Conservation (phyloP, 345 rosid genomes). For the Rhodamnia argentea region DNA sequence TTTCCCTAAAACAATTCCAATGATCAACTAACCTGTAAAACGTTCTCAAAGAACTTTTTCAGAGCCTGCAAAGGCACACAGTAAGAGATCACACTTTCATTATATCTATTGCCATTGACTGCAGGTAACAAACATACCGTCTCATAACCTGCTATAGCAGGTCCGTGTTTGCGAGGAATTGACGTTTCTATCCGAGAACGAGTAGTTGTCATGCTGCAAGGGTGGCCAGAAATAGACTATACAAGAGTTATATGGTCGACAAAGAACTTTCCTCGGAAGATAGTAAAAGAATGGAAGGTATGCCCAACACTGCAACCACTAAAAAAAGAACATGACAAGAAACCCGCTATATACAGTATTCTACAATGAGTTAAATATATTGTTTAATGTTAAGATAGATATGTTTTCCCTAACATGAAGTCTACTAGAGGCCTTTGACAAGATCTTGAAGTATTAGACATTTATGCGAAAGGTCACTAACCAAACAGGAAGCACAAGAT, state of each 20-base stretch:
- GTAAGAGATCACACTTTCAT: not conserved
- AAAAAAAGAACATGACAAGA: not conserved
- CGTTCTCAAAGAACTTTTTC: conserved; percentile 83
- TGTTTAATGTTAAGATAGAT: not conserved
- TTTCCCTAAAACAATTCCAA: not conserved
- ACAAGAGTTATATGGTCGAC: not conserved
- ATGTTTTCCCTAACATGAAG: not conserved
- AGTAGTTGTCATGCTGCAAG: conserved; percentile 66
- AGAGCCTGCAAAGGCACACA: conserved; percentile 46
- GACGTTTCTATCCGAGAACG: conserved; percentile 82
- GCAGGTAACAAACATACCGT: conserved; percentile 19
- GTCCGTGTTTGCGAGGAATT: conserved; percentile 98
- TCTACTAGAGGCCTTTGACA: not conserved
- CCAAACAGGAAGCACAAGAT: not conserved
- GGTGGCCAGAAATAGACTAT: not conserved
- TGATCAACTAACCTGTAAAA: conserved; percentile 51
- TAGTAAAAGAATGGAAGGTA: not conserved
- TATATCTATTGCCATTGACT: not conserved
- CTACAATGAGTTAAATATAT: not conserved
- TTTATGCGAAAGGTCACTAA: not conserved
- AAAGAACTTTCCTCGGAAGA: not conserved
- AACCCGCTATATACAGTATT: not conserved
- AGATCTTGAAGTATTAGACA: not conserved
- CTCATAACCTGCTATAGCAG: conserved; percentile 97
- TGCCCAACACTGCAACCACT: not conserved